Evolutionary conservation across 2,329 filamentous ascomycete species (phyloP), one percentile per base, ranked within the genome.

Genomic region (Penicillium digitatum): DNA sequence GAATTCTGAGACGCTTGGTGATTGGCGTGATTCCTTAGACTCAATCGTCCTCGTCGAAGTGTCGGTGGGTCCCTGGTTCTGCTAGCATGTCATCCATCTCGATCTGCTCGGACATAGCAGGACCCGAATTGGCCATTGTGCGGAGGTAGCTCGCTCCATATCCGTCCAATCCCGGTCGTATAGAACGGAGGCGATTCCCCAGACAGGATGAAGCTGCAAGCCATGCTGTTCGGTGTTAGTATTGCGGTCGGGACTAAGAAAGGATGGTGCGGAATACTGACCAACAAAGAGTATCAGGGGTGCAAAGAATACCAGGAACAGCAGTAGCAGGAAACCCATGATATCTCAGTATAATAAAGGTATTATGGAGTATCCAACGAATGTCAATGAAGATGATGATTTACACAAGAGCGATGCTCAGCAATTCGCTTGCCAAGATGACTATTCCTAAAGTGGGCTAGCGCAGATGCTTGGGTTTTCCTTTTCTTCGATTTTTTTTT

Each of bases 1-100:
- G 89, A 94, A 48, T 95, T 95, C 66, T 59, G 43, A 61, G 18
- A 39, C 20, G 12, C 24, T 14, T 11, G 24, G 20, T 22, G n/a
- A 51, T 22, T 47, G 31, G 14, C 14, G 42, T 29, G 16, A 32
- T 57, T 35, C 40, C 32, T 10, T 56, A 51, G 14, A 38, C 51
- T 69, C 60, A 69, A 57, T 73, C 67, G 37, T 73, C 66, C 59
- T 68, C 66, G 18, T 71, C 69, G 26, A 63, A 63, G 18, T 61
- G 60, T 35, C 57, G 62, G 16, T 46, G 55, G n/a, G 58, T 63
- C 48, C 63, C 63, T 38, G 74, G 68, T 48, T 78, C 74, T 27
- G 75, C 74, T 52, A 84, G 72, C 79, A 85, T 82, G 54, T 83
- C 79, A 58, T 85, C 80, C 78, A 85, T 76, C 69, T 86, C 82